Base-by-base conservation (phyloP, 2,329 filamentous ascomycete genomes). In the Hypomyces perniciosus region DNA sequence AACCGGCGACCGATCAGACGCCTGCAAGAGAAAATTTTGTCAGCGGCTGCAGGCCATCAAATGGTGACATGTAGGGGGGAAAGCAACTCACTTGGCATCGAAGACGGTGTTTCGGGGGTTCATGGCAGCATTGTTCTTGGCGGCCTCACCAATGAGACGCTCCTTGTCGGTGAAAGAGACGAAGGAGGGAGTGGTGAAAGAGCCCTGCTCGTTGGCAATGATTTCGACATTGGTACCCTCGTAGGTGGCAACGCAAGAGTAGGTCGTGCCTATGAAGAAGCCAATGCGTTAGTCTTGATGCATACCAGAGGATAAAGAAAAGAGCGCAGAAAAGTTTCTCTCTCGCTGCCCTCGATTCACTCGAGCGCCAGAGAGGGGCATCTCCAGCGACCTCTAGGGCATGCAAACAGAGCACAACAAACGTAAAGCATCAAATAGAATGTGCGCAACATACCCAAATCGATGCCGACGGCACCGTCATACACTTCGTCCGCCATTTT, bases 91-190 rank as follows among this genome's bases (percentile, higher is more conserved):
- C 90, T 97, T 99, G 84, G 96, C 88, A 77, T 99, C 93, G 79
- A 97, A 99, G 77, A 99, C 83, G 65, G 93, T 99, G 82, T 97
- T 97, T 71, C 76, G 75, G 58, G 93, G 93, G 88, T 99, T 99
- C 90, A 97, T 96, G 68, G 93, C 92, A 70, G 92, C 93, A 85
- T 96, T 91, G 83, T 99, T 99, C 88, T 97, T 99, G 70, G 93
- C 93, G 56, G 93, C 92, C 83, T 97, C 93, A 81, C 93, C 93
- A 70, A 97, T 97, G 78, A 99, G 80, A 76, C 93, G 91, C 83
- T 99, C 93, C 80, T 96, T 90, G 68, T 92, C 86, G 72, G 90
- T 96, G 85, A 99, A 99, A 66, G 90, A 95, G 71, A 99, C 93
- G 81, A 96, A 99, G 52, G 93, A 97, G 62, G 93, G 93, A 59